Evolutionary conservation across 768 basidiomycete genomes (phyloP).

Genomic region (Russula sp.): DNA sequence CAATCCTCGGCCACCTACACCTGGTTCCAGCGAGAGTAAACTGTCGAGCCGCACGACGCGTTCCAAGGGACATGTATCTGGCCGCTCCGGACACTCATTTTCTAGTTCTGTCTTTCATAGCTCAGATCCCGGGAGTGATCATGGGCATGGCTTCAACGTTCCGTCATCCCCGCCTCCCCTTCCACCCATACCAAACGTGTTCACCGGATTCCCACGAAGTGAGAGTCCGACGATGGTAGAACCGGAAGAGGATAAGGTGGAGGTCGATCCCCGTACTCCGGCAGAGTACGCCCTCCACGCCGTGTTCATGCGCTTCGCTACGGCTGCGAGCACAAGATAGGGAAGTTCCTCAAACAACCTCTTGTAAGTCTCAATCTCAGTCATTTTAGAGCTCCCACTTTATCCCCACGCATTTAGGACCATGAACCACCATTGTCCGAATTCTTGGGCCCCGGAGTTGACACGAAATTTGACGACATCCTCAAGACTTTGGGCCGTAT

Average conservation of each 20-base stretch:
- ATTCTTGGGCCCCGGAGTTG: slow-evolving; percentile 68
- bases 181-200: slow-evolving; percentile 67
- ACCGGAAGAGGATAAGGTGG: slow-evolving; percentile 60
- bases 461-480: slow-evolving; percentile 78
- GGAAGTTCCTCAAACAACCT: slow-evolving; percentile 62
- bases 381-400: neutral
- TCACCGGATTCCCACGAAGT: slow-evolving; percentile 39
- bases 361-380: slow-evolving; percentile 47
- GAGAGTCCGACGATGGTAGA: slow-evolving; percentile 49
- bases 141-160: slow-evolving; percentile 43
- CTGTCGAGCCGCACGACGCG: slow-evolving; percentile 42
- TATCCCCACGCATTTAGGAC: slow-evolving; percentile 46
- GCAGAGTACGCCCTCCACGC: slow-evolving; percentile 87
- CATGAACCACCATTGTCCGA: slow-evolving; percentile 63
- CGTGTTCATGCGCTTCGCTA: slow-evolving; percentile 82
- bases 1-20: slow-evolving; percentile 59
- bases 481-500: slow-evolving; percentile 83
- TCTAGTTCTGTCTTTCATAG: slow-evolving; percentile 69
- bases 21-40: slow-evolving; percentile 48
- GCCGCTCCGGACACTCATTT: slow-evolving; percentile 76
- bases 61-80: slow-evolving; percentile 54
- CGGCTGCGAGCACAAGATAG: slow-evolving; percentile 75
- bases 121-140: slow-evolving; percentile 72
- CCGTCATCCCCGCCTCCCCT: slow-evolving; percentile 70
- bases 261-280: slow-evolving; percentile 74